Percentiles rank a stretch among this genome's conserved stretches.
phyloP scores from a whole-genome alignment of 1,284 basidiomycete genomes.

The Cryptococcus floricola region DNA sequence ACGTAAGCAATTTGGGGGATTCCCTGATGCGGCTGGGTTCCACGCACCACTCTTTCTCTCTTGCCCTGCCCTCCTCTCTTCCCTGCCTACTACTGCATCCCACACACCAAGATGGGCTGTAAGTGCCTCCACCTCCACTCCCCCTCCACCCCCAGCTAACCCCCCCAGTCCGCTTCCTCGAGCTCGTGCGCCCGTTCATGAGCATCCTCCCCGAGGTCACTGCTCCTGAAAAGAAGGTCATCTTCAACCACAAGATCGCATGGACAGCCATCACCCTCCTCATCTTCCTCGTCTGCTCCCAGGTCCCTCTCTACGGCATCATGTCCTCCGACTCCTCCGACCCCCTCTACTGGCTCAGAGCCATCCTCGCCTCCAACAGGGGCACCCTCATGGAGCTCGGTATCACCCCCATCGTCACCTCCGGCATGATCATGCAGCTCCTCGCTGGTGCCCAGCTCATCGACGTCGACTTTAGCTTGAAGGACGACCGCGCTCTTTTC shows the following conservation, averaged over 20 bases:
- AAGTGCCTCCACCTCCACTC: conserved; percentile 5
- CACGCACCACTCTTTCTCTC: too few species aligned
- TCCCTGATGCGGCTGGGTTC: background rate
- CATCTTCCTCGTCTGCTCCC: conserved; percentile 96
- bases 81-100: too few species aligned
- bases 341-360: conserved; percentile 99
- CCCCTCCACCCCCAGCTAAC: background rate
- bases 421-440: conserved; percentile 99
- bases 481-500: conserved; percentile 95
- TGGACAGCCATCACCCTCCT: conserved; percentile 96
- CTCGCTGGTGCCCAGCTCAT: conserved; percentile 95
- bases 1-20: background rate
- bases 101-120: conserved; percentile 33
- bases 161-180: conserved; percentile 77
- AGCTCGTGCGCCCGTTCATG: conserved; percentile 92
- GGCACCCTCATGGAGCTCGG: conserved; percentile 99
- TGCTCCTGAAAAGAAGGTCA: conserved; percentile 91
- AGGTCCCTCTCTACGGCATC: conserved; percentile 95
- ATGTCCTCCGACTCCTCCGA: conserved; percentile 97
- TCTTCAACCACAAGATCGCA: conserved; percentile 92
- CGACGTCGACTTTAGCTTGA: conserved; percentile 94
- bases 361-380: conserved; percentile 95
- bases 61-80: too few species aligned
- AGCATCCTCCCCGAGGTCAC: conserved; percentile 91
- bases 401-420: conserved; percentile 94